phyloP scores from a whole-genome alignment of 2,329 filamentous ascomycete genomes.

The Aureobasidium sp. region DNA sequence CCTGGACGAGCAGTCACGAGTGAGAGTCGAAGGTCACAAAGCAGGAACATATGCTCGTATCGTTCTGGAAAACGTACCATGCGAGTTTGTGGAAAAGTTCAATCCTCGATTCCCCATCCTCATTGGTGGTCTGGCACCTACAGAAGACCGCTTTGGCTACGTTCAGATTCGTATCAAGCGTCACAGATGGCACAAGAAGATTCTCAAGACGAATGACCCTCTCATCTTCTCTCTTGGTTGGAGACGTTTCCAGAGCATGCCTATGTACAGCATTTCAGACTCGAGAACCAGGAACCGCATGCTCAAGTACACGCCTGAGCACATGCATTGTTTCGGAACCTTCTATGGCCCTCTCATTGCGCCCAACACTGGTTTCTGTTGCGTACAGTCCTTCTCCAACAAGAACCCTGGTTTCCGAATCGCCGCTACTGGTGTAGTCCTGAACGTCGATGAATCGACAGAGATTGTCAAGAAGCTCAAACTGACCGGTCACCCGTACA shows the following conservation, averaged over 20 bases:
- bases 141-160: constrained; percentile 91
- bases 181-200: constrained; percentile 98
- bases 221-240: constrained; percentile 95
- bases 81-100: constrained; percentile 81
- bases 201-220: constrained; percentile 95
- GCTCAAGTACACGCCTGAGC: constrained; percentile 98
- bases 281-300: constrained; percentile 90
- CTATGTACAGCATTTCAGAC: constrained; percentile 91
- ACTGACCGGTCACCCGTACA: constrained; percentile 85
- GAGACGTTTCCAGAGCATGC: constrained; percentile 87
- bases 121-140: constrained; percentile 83
- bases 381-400: constrained; percentile 80
- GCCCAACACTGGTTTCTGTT: constrained; percentile 92
- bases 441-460: constrained; percentile 88
- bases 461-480: constrained; percentile 99
- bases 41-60: constrained; percentile 92
- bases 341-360: constrained; percentile 93
- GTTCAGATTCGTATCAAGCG: constrained; percentile 95
- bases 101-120: constrained; percentile 75
- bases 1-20: constrained; percentile 74
- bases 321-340: constrained; percentile 97
- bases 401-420: constrained; percentile 86
- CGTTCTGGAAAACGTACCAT: constrained; percentile 79
- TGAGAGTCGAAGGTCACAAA: constrained; percentile 79
- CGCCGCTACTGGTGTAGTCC: constrained; percentile 84